Conservation (phyloP, 139 green algal species). For the Chlamydomonas urium region DNA sequence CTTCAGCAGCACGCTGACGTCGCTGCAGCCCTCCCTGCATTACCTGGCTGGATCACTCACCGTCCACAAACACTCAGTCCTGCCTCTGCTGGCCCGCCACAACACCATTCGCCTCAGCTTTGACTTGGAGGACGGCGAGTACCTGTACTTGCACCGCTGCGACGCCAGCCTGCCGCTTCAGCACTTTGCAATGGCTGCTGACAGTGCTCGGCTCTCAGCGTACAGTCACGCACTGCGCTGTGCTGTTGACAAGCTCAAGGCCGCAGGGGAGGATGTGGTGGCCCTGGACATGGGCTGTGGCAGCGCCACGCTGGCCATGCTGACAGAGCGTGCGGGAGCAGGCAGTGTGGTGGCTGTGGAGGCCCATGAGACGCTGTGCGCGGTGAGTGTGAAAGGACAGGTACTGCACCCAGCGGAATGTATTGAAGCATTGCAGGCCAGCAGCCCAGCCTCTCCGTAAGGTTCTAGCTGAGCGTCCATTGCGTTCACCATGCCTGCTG, state of each 20-base stretch:
- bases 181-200: constrained; percentile 57
- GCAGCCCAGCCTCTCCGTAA: too few species aligned
- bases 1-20: constrained; percentile 61
- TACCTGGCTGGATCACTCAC: constrained; percentile 61
- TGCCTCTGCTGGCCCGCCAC: constrained; percentile 55
- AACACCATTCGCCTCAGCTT: constrained; percentile 69
- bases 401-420: constrained; percentile 1
- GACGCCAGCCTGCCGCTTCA: constrained; percentile 57
- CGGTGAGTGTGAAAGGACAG: background rate
- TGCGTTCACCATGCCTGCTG: too few species aligned
- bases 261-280: constrained; percentile 1
- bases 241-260: background rate
- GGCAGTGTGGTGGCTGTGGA: background rate
- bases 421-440: too few species aligned
- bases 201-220: constrained; percentile 19
- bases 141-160: constrained; percentile 42
- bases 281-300: constrained; percentile 24
- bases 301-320: constrained; percentile 14
- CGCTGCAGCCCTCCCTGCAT: constrained; percentile 56
- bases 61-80: constrained; percentile 37
- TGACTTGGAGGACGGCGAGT: constrained; percentile 61
- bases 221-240: background rate
- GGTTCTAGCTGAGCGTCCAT: too few species aligned
- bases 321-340: constrained; percentile 15
- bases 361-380: background rate